phyloP scores from a whole-genome alignment of 352 stramenopile genomes.

The Phytophthora ramorum region DNA sequence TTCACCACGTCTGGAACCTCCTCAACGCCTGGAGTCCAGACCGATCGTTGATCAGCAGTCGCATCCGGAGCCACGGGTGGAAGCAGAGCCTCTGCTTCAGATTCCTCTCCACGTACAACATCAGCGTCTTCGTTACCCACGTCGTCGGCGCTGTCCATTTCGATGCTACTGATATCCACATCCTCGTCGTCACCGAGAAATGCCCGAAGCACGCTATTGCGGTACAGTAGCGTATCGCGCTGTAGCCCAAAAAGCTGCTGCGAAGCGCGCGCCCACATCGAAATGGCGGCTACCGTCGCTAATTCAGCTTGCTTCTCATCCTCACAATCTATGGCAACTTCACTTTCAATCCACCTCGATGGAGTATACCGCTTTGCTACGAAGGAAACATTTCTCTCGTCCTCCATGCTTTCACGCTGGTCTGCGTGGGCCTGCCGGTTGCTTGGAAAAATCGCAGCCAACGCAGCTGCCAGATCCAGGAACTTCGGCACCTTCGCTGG shows the following conservation, averaged over 20 bases:
- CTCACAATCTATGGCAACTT: conserved; percentile 12
- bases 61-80: not conserved
- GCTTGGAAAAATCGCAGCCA: conserved; percentile 40
- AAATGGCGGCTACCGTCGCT: conserved; percentile 28
- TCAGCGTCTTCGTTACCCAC: conserved; percentile 10
- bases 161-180: conserved; percentile 4
- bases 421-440: conserved; percentile 10
- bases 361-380: conserved; percentile 27
- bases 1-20: conserved; percentile 48
- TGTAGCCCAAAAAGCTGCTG: conserved; percentile 38
- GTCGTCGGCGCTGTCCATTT: not conserved
- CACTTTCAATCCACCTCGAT: conserved; percentile 10
- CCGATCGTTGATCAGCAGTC: not conserved
- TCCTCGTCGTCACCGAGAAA: conserved; percentile 25
- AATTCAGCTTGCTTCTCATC: conserved; percentile 22
- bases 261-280: conserved; percentile 45
- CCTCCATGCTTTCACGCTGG: conserved; percentile 2
- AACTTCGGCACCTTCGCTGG: conserved; percentile 38
- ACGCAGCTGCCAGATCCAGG: conserved; percentile 32
- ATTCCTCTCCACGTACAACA: conserved; percentile 9
- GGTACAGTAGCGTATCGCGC: conserved; percentile 38
- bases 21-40: not conserved
- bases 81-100: conserved; percentile 12
- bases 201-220: conserved; percentile 34
- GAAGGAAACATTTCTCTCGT: not conserved